Conservation (phyloP, 129 eudicot genomes). For the Centrapalus pauciflorus region DNA sequence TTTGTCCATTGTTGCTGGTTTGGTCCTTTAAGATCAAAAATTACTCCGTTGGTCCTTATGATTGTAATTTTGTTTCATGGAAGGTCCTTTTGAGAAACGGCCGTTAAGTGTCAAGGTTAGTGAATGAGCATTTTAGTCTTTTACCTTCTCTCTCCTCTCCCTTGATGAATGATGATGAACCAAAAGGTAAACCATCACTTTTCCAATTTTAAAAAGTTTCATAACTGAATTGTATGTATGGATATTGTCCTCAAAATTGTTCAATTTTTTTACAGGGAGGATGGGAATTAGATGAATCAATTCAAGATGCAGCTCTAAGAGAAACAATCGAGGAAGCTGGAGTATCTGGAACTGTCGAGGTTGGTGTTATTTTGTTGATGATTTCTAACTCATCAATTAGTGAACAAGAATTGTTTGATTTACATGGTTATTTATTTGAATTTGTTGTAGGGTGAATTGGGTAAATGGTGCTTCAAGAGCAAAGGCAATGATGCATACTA, state of each 20-base stretch:
- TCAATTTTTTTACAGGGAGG: constrained; percentile 58
- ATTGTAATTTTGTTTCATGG: too few species aligned
- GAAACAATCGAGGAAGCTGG: constrained; percentile 94
- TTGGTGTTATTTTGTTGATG: constrained; percentile 21
- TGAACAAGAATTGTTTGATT: background rate
- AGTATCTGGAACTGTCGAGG: constrained; percentile 55
- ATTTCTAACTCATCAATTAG: background rate
- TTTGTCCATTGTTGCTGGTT: too few species aligned
- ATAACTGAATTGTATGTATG: background rate
- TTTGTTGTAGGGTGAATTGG: constrained; percentile 44
- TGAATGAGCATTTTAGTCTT: too few species aligned
- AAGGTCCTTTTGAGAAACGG: too few species aligned
- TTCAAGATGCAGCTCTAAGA: constrained; percentile 61
- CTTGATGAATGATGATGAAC: too few species aligned
- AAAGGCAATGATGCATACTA: constrained; percentile 61
- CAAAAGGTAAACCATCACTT: constrained; percentile 55
- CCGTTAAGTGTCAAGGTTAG: too few species aligned
- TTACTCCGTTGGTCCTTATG: too few species aligned
- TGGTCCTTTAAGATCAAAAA: too few species aligned
- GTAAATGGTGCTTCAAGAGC: constrained; percentile 74
- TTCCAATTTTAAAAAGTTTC: background rate
- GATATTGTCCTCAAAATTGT: background rate
- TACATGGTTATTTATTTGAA: background rate
- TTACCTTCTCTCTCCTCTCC: too few species aligned
- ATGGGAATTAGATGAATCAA: constrained; percentile 83